Conservation (phyloP, 192 early-diverging fungal species). For the Entomortierella beljakovae region DNA sequence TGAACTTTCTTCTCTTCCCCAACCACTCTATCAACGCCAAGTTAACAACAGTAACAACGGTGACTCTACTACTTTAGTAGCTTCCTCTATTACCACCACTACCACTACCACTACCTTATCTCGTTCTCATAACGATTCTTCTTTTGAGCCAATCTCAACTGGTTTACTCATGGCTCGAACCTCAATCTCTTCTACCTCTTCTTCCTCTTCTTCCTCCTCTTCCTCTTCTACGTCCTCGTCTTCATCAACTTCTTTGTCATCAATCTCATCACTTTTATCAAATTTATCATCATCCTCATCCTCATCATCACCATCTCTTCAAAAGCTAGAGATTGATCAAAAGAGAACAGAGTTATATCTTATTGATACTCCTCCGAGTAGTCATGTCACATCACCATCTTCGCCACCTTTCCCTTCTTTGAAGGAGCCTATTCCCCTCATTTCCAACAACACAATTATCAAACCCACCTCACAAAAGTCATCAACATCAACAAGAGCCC, state of each 20-base stretch:
- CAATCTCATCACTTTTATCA: not conserved
- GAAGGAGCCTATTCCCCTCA: not conserved
- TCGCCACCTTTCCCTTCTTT: conserved; percentile 21
- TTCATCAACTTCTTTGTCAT: conserved; percentile 1
- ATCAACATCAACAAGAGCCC: conserved; percentile 4
- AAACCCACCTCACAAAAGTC: not conserved
- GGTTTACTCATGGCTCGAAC: conserved; percentile 20
- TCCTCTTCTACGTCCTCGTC: conserved; percentile 26
- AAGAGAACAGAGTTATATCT: conserved; percentile 11
- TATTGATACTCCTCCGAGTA: conserved; percentile 40
- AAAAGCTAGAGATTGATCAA: conserved; percentile 6
- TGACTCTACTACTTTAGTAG: not conserved
- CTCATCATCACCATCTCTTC: not conserved
- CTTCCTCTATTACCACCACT: conserved; percentile 13
- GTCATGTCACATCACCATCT: conserved; percentile 37
- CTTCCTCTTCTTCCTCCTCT: conserved; percentile 4
- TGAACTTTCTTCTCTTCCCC: no score
- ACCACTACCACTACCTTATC: not conserved
- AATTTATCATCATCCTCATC: not conserved
- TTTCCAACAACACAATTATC: not conserved
- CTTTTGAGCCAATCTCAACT: conserved; percentile 12
- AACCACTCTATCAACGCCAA: not conserved
- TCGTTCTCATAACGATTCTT: not conserved
- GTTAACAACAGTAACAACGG: conserved; percentile 1
- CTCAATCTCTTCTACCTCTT: conserved; percentile 12